phyloP scores from a whole-genome alignment of 2,329 filamentous ascomycete species.

The Alternaria brassicae region DNA sequence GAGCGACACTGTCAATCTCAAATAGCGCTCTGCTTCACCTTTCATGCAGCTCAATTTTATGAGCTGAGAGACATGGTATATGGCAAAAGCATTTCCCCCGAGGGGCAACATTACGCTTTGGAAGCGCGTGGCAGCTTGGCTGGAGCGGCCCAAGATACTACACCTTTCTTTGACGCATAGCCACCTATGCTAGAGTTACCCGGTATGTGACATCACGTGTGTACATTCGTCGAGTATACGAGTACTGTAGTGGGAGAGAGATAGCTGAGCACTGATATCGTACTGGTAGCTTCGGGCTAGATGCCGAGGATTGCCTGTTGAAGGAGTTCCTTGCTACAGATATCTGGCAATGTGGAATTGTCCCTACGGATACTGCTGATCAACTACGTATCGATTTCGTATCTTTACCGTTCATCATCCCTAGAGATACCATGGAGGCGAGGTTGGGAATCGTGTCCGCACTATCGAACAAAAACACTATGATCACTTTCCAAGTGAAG shows the following conservation, averaged over 20 bases:
- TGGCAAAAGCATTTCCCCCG: not conserved
- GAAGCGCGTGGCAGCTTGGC: not conserved
- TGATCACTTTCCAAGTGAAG: not conserved
- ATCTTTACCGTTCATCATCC: not conserved
- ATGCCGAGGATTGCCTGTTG: not conserved
- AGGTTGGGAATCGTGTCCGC: not conserved
- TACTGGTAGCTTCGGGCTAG: not conserved
- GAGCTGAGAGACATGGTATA: not conserved
- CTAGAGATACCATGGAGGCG: not conserved
- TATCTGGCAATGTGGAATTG: not conserved
- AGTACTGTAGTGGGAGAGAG: not conserved
- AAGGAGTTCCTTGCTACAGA: not conserved
- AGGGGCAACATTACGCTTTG: not conserved
- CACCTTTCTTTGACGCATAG: not conserved
- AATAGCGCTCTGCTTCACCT: not conserved
- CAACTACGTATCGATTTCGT: not conserved
- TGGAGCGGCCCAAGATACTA: not conserved
- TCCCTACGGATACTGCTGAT: not conserved
- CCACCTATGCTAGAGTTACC: not conserved
- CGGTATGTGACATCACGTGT: not conserved
- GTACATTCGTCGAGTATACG: not conserved
- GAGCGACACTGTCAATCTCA: not conserved
- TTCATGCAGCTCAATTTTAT: not conserved
- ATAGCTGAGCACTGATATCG: not conserved
- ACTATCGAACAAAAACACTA: not conserved